Percentiles rank a stretch among this genome's conserved stretches.
These are phyloP conservation scores for Tetrahymena malaccensis DNA, from an alignment of 73 alveolate genomes.

Conservation along the genomic window DNA sequence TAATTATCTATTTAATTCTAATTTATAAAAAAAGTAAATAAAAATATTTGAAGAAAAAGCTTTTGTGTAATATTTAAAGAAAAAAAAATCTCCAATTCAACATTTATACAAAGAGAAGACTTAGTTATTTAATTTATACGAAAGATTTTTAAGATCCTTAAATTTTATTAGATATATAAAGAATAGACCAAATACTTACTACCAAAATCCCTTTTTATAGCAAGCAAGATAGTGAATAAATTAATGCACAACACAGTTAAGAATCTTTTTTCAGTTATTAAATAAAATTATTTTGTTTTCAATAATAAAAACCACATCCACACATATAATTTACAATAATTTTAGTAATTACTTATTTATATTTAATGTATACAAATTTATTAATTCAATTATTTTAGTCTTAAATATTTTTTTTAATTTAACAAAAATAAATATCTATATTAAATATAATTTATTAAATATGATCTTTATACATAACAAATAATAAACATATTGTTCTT, in stretches of 20 bases:
- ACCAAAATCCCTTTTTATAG: not conserved
- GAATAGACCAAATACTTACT: not conserved
- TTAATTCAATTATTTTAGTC: no score
- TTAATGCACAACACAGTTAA: not conserved
- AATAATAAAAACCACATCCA: no score
- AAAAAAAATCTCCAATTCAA: not conserved
- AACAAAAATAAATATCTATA: no score
- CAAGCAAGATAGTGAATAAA: not conserved
- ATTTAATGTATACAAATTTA: no score
- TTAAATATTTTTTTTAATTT: no score
- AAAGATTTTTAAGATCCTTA: not conserved
- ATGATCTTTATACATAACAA: no score
- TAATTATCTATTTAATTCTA: not conserved
- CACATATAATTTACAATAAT: no score
- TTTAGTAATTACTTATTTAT: not conserved
- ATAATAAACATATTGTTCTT: no score
- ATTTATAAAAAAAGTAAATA: not conserved
- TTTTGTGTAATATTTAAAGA: not conserved
- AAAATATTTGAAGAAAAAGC: not conserved
- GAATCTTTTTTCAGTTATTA: not conserved
- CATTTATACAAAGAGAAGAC: not conserved
- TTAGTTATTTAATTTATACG: not conserved
- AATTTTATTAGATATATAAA: not conserved
- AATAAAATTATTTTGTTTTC: not conserved
- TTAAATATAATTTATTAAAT: no score